phyloP scores from a whole-genome alignment of 2,329 filamentous ascomycete genomes.

The Penicillium sp. region DNA sequence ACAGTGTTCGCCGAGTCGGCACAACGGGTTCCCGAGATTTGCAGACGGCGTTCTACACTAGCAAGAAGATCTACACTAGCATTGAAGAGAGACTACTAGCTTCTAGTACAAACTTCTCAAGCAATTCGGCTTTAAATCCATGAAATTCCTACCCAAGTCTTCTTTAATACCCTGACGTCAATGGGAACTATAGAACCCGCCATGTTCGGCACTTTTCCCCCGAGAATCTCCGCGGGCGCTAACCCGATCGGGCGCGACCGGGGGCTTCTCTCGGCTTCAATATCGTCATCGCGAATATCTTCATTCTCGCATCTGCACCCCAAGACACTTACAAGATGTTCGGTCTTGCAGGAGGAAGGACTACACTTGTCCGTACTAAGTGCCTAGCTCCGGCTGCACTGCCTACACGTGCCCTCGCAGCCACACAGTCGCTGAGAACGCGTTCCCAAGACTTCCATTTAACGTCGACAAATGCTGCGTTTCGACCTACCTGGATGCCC shows the following conservation, averaged over 20 bases:
- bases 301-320: neutral
- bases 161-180: neutral
- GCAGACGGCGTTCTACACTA: neutral
- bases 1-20: neutral
- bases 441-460: slow-evolving; percentile 26
- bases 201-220: slow-evolving; percentile 11
- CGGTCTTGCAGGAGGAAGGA: slow-evolving; percentile 19
- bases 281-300: slow-evolving; percentile 11
- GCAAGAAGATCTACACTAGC: neutral
- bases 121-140: neutral
- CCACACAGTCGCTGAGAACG: slow-evolving; percentile 10
- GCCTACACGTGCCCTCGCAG: slow-evolving; percentile 11
- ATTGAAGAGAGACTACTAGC: neutral
- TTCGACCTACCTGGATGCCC: slow-evolving; percentile 45
- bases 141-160: neutral
- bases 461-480: slow-evolving; percentile 24
- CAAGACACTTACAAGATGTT: slow-evolving; percentile 10
- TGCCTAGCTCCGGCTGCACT: slow-evolving; percentile 11
- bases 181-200: neutral
- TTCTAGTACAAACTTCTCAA: neutral
- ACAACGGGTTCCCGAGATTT: neutral
- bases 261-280: slow-evolving; percentile 10
- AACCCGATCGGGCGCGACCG: slow-evolving; percentile 17
- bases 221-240: slow-evolving; percentile 26
- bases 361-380: slow-evolving; percentile 19